Evolutionary conservation across 2,329 filamentous ascomycete genomes (phyloP).

Genomic region (Epichloe festucae): DNA sequence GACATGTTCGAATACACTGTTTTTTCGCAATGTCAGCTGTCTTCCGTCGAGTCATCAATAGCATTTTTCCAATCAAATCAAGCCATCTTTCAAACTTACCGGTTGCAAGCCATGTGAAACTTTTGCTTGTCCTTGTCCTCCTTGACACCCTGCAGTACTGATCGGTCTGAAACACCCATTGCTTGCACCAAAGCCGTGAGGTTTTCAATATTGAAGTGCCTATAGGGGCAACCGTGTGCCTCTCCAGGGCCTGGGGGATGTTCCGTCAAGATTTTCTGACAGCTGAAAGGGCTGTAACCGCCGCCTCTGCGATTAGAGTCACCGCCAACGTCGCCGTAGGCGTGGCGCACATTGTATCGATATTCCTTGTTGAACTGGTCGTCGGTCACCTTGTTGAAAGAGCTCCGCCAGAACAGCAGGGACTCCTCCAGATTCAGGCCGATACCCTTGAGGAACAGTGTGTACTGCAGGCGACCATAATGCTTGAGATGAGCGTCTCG

Average conservation of each 20-base stretch:
- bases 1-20: conserved; percentile 71
- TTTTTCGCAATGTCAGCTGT: background rate
- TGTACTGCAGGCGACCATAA: conserved; percentile 85
- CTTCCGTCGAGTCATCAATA: too few relatives aligned
- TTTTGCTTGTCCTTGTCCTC: conserved; percentile 83
- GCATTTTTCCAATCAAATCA: too few relatives aligned
- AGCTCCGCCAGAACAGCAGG: conserved; percentile 78
- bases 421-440: conserved; percentile 86
- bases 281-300: conserved; percentile 84
- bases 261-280: conserved; percentile 89
- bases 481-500: conserved; percentile 89
- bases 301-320: conserved; percentile 76
- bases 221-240: conserved; percentile 89
- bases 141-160: conserved; percentile 65
- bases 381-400: conserved; percentile 78
- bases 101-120: conserved; percentile 91
- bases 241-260: conserved; percentile 78
- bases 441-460: conserved; percentile 91
- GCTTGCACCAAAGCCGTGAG: conserved; percentile 61
- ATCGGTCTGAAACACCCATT: conserved; percentile 66
- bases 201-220: conserved; percentile 85
- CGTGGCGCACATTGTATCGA: conserved; percentile 90
- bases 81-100: conserved; percentile 32
- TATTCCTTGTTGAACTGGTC: conserved; percentile 97
- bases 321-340: conserved; percentile 88